Percentiles rank a stretch among this genome's conserved stretches.
phyloP scores from a whole-genome alignment of 192 early-diverging fungal genomes.

The Backusella mclennaniae region DNA sequence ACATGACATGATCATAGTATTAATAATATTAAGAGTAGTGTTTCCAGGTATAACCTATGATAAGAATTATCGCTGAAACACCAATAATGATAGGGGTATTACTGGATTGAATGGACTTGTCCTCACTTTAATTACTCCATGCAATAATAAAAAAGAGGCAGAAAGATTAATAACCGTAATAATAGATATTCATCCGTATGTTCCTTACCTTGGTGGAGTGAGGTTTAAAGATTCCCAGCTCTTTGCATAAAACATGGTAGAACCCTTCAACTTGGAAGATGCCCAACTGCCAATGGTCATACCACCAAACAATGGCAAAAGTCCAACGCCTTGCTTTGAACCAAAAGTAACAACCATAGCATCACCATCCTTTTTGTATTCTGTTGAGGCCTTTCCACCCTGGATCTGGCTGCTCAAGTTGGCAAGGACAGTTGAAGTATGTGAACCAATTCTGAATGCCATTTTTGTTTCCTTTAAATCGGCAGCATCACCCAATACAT shows the following conservation, averaged over 20 bases:
- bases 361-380: slow-evolving; percentile 27
- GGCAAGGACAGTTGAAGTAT: slow-evolving; percentile 12
- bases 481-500: slow-evolving; percentile 38
- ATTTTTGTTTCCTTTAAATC: slow-evolving; percentile 38
- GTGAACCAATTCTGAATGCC: slow-evolving; percentile 23
- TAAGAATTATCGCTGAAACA: not conserved
- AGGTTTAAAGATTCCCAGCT: slow-evolving; percentile 2
- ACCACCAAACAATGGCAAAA: not conserved
- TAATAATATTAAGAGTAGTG: not conserved
- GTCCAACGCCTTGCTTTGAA: not conserved
- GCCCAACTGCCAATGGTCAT: not conserved
- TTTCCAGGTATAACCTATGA: not conserved
- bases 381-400: slow-evolving; percentile 18
- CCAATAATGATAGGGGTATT: not conserved
- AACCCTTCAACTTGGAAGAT: not conserved
- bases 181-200: not conserved
- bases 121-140: slow-evolving; percentile 1
- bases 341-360: slow-evolving; percentile 32
- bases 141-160: not conserved
- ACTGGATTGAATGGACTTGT: not conserved
- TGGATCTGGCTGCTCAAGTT: slow-evolving; percentile 26
- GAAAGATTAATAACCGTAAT: not conserved
- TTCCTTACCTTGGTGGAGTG: not conserved
- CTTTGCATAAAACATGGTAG: not conserved
- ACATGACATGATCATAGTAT: not conserved